Conservation (phyloP, 2,329 filamentous ascomycete genomes). For the Epichloe aotearoae region DNA sequence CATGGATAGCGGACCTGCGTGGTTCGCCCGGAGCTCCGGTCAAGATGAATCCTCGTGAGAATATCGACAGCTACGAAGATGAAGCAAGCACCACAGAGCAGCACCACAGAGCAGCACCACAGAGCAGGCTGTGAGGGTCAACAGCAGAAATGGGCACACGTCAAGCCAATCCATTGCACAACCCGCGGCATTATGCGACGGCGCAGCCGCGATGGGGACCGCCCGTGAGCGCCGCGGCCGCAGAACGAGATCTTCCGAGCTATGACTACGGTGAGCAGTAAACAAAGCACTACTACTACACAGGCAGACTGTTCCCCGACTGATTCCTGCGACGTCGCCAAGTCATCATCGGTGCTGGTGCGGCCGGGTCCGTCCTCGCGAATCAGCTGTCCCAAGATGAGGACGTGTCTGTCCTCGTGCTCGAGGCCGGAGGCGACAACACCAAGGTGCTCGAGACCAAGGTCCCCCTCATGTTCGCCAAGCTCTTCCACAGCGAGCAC, state of each 20-base stretch:
- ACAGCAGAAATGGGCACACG: background rate
- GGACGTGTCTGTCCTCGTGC: slow-evolving; percentile 9
- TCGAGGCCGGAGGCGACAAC: slow-evolving; percentile 10
- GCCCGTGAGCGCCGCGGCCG: slow-evolving; percentile 3
- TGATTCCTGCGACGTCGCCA: background rate
- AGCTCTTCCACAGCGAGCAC: slow-evolving; percentile 11
- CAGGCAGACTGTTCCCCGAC: background rate
- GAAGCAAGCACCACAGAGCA: too few relatives aligned
- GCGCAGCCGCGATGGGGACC: background rate
- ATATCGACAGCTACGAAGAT: background rate
- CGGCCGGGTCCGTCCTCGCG: slow-evolving; percentile 17
- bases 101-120: too few relatives aligned
- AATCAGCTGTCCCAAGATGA: slow-evolving; percentile 15
- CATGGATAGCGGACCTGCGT: too few relatives aligned
- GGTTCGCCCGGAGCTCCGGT: too few relatives aligned
- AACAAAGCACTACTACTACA: background rate
- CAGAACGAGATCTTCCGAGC: slow-evolving; percentile 2
- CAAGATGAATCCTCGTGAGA: too few relatives aligned
- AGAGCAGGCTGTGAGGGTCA: too few relatives aligned
- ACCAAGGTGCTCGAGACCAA: slow-evolving; percentile 8
- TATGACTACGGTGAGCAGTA: slow-evolving; percentile 2
- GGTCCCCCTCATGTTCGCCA: slow-evolving; percentile 10
- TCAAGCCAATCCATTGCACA: slow-evolving; percentile 4
- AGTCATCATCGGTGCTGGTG: slow-evolving; percentile 17
- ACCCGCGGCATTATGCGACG: slow-evolving; percentile 5